Evolutionary conservation across 208 protist species (phyloP), one percentile per base, ranked within the genome.

Genomic region (Leishmania turanica): DNA sequence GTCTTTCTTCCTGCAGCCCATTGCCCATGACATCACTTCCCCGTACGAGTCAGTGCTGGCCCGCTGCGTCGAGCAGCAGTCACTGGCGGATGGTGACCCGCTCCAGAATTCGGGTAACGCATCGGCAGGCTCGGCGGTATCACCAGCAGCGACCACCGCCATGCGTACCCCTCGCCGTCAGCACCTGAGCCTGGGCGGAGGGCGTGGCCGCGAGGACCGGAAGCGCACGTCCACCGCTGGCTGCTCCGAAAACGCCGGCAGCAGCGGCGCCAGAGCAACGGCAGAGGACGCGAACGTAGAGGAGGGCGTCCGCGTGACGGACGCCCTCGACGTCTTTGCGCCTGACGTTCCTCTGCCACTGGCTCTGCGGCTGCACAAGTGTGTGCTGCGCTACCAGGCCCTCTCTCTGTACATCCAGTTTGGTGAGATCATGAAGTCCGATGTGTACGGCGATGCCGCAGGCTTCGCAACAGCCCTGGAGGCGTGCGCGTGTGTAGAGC

Each of bases 381-480:
- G 91, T 69, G 82, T 94, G 17, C 24, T 84, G 65, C 86, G 88
- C 53, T 89, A 94, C 71, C 88, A 94, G 27, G 72, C 92, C 6
- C 74, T 94, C 49, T 17, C 53, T 2, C 54, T 82, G 34, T 86
- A 85, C 45, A 89, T 87, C 77, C 75, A 77, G 47, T 93, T 93
- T 75, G 83, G 91, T 77, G 77, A 69, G 37, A n/a, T 80, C 9
- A 80, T 93, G 1, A 51, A 80, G 5, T 37, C 66, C 1, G 88
- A 93, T 65, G 47, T 65, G 5, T 83, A 79, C 79, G 56, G 86
- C n/a, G 90, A 94, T 54, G 62, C 65, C 1, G 82, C 78, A 5
- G 81, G 45, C 56, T 66, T 65, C 40, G 42, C 80, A 31, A 78
- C 78, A 51, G 77, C 74, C 17, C 53, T 71, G 62, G 66, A 78